A percentile compares a stretch with the other conserved stretches of the same genome.
Evolutionary conservation across 2,329 filamentous ascomycete species (phyloP).

Genomic region (Curvularia sp.): DNA sequence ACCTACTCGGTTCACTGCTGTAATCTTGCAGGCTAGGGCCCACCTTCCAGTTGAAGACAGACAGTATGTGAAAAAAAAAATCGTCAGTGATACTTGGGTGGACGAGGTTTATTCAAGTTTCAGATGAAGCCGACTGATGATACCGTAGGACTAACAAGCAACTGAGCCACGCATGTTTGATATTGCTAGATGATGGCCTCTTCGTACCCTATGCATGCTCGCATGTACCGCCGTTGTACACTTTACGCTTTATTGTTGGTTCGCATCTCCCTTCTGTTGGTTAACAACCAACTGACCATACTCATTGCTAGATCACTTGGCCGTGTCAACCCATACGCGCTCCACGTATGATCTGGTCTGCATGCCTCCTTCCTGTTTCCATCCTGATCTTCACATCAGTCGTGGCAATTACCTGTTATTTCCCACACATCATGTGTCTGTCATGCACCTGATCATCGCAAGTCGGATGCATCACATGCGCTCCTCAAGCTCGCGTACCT

Average conservation of each 20-base stretch:
- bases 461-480: background rate
- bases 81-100: background rate
- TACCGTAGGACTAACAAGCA: background rate
- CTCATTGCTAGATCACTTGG: background rate
- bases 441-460: background rate
- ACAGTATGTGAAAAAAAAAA: background rate
- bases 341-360: background rate
- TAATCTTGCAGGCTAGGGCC: slow-evolving; percentile 7
- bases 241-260: background rate
- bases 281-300: background rate
- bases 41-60: background rate
- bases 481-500: slow-evolving; percentile 5
- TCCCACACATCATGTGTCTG: background rate
- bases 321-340: background rate
- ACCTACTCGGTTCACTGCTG: slow-evolving; percentile 21
- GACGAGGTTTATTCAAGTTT: background rate
- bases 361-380: background rate
- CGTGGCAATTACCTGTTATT: background rate
- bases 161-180: background rate
- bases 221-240: background rate
- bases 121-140: background rate
- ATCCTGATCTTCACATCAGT: background rate
- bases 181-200: background rate
- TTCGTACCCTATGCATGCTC: background rate
- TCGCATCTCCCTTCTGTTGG: background rate